These are phyloP conservation scores for Trichophyton equinum DNA, from an alignment of 2,329 filamentous ascomycete genomes.

Conservation along the genomic window DNA sequence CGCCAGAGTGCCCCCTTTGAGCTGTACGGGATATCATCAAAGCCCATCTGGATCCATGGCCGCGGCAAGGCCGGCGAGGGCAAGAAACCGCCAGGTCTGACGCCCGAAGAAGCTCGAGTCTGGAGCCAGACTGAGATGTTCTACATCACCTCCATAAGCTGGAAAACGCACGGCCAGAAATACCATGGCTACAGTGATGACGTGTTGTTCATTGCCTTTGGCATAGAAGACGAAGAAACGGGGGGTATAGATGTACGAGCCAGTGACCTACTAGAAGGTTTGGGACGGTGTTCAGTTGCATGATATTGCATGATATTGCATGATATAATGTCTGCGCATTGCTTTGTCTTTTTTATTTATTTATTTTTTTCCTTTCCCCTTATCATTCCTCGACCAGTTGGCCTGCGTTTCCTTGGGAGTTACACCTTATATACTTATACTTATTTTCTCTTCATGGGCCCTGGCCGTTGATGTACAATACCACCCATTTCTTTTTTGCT, in stretches of 20 bases:
- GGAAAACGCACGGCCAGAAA: constrained; percentile 36
- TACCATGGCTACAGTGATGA: constrained; percentile 49
- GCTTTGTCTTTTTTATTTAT: no score
- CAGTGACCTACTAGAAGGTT: constrained; percentile 36
- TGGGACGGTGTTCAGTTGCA: constrained; percentile 19
- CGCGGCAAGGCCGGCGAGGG: constrained; percentile 23
- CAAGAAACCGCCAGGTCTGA: constrained; percentile 15
- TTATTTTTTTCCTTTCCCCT: no score
- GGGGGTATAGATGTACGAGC: constrained; percentile 43
- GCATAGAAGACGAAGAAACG: constrained; percentile 41
- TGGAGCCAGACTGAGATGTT: constrained; percentile 41
- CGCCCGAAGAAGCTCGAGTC: constrained; percentile 1
- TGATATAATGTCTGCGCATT: constrained; percentile 4
- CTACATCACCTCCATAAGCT: constrained; percentile 46
- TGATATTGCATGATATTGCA: constrained; percentile 7
- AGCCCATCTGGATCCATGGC: constrained; percentile 46
- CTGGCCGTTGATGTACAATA: background rate
- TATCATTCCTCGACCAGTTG: no score
- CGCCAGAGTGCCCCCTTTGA: constrained; percentile 38
- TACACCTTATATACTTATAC: background rate
- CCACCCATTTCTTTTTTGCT: background rate
- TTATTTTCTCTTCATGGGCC: background rate
- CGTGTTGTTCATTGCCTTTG: constrained; percentile 43
- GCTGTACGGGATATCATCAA: constrained; percentile 38
- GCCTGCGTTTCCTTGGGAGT: background rate